Evolutionary conservation across 352 stramenopile species (phyloP).

Genomic region (Phytopythium ostracodes): DNA sequence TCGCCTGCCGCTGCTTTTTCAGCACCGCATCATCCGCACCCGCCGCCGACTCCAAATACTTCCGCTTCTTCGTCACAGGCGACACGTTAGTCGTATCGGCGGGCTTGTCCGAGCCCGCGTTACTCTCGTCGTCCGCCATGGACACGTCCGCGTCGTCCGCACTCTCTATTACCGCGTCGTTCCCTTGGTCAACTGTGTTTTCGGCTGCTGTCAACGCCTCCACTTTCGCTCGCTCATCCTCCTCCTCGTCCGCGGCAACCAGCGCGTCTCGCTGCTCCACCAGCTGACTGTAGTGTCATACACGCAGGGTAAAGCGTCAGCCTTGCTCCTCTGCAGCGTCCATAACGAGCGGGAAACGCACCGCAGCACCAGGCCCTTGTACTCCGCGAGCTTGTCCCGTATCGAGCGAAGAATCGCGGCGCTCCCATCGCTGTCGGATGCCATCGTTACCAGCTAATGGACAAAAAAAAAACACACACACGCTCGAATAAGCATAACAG

Average conservation of each 20-base stretch:
- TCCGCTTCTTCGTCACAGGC: slow-evolving; percentile 23
- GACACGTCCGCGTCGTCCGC: not conserved
- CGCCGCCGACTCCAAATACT: slow-evolving; percentile 14
- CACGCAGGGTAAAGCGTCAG: not conserved
- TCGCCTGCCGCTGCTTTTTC: slow-evolving; percentile 10
- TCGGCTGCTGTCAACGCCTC: not conserved
- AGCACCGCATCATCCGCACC: slow-evolving; percentile 10
- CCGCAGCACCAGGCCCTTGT: slow-evolving; percentile 66
- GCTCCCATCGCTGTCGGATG: slow-evolving; percentile 36
- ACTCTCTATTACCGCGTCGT: not conserved
- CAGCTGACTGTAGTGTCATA: slow-evolving; percentile 35
- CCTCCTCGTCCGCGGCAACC: slow-evolving; percentile 16
- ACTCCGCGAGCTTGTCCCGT: slow-evolving; percentile 63
- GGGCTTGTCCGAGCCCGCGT: slow-evolving; percentile 5
- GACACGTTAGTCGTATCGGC: slow-evolving; percentile 3
- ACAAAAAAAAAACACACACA: slow-evolving; percentile 19
- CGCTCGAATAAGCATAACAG: slow-evolving; percentile 9
- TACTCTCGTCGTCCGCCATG: slow-evolving; percentile 12
- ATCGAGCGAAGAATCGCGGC: slow-evolving; percentile 46
- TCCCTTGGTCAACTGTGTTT: not conserved
- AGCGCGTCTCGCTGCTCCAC: slow-evolving; percentile 46
- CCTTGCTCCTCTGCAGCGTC: not conserved
- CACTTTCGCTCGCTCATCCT: slow-evolving; percentile 4
- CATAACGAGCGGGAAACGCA: slow-evolving; percentile 18
- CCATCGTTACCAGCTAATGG: slow-evolving; percentile 50